Conservation (phyloP, 2,329 filamentous ascomycete genomes). For the Colletotrichum tropicale region DNA sequence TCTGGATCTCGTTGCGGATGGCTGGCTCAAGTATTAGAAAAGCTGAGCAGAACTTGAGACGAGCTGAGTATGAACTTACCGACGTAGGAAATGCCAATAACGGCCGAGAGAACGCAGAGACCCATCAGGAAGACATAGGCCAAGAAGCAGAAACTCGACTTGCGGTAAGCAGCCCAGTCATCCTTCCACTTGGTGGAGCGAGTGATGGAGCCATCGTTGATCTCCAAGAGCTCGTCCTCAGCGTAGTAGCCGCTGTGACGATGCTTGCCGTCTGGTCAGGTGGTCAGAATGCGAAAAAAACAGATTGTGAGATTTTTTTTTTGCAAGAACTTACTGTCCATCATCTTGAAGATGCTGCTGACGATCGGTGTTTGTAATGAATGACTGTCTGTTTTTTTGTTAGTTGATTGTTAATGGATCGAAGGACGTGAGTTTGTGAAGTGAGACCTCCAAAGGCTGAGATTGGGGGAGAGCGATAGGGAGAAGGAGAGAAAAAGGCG, state of each 20-base stretch:
- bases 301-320: background rate
- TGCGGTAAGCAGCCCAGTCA: slow-evolving; percentile 12
- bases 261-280: background rate
- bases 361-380: background rate
- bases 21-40: background rate
- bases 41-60: background rate
- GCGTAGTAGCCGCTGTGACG: background rate
- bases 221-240: slow-evolving; percentile 1
- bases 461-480: background rate
- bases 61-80: background rate
- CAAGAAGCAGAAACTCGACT: slow-evolving; percentile 2
- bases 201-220: background rate
- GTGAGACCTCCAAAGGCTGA: background rate
- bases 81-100: background rate
- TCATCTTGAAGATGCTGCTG: background rate
- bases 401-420: background rate
- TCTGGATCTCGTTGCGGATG: background rate
- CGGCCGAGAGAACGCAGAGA: background rate
- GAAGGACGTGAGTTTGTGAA: background rate
- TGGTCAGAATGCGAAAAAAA: background rate
- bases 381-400: slow-evolving; percentile 3
- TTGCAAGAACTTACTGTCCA: background rate
- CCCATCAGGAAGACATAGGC: background rate
- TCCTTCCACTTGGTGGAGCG: background rate
- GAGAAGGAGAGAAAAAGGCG: background rate